These are phyloP conservation scores for Coniophora puteana DNA, from an alignment of 1,284 basidiomycete genomes.

Conservation along the genomic window DNA sequence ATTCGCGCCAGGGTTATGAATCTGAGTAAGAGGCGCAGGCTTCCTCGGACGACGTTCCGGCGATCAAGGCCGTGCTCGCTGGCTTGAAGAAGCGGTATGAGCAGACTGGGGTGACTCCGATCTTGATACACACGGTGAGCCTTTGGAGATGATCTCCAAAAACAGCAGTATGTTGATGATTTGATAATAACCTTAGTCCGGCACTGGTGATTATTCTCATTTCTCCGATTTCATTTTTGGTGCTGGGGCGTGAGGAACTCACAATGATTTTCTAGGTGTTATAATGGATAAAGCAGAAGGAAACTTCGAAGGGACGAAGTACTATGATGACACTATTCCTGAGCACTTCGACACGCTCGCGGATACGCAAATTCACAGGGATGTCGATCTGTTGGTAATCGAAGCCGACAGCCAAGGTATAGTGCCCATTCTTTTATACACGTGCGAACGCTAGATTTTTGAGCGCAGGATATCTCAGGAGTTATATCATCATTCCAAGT, in stretches of 20 bases:
- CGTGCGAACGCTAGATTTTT: not conserved
- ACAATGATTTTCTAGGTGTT: constrained; percentile 16
- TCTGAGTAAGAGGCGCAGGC: no score
- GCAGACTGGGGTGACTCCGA: constrained; percentile 33
- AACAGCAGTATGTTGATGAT: no score
- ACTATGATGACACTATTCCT: constrained; percentile 39
- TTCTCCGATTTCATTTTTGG: no score
- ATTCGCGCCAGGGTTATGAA: constrained; percentile 30
- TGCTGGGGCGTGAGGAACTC: not conserved
- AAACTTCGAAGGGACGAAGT: constrained; percentile 26
- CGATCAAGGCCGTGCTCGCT: constrained; percentile 39
- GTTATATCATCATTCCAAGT: constrained; percentile 36
- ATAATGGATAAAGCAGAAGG: constrained; percentile 33
- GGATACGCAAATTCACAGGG: constrained; percentile 33
- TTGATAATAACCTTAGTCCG: no score
- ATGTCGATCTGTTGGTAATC: constrained; percentile 38
- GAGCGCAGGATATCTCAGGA: constrained; percentile 31
- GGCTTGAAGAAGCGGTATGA: constrained; percentile 41
- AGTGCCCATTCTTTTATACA: not conserved
- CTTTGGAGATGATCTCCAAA: no score
- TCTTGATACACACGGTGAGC: constrained; percentile 52
- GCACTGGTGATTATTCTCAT: no score
- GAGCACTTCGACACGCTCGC: constrained; percentile 37
- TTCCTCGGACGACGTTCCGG: constrained; percentile 37
- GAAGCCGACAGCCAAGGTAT: constrained; percentile 40